A percentile compares a stretch with the other conserved stretches of the same genome.
Conservation (phyloP, 73 alveolate genomes). For the Loxodes magnus region DNA sequence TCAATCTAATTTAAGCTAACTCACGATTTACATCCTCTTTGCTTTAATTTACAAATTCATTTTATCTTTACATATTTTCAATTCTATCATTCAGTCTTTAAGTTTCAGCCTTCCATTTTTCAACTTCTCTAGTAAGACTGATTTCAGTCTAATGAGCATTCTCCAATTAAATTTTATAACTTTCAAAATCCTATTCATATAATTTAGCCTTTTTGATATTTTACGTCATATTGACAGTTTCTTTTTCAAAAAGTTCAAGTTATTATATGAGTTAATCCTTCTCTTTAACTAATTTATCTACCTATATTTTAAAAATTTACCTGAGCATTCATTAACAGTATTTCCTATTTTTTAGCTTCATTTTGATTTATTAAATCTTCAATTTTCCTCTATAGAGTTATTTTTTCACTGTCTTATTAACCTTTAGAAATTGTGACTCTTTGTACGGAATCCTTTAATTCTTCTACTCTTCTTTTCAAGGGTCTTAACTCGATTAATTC, state of each 20-base stretch:
- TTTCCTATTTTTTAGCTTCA: too few relatives aligned
- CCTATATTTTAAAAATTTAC: too few relatives aligned
- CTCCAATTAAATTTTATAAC: neutral
- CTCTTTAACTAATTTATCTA: too few relatives aligned
- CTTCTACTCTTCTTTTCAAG: conserved; percentile 11
- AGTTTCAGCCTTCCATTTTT: conserved; percentile 10
- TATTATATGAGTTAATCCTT: conserved; percentile 17
- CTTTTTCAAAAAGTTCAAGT: conserved; percentile 24
- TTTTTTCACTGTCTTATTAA: too few relatives aligned
- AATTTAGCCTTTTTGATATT: conserved; percentile 17
- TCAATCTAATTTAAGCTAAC: conserved; percentile 8
- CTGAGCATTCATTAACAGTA: too few relatives aligned
- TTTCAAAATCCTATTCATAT: conserved; percentile 11
- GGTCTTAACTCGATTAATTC: conserved; percentile 38
- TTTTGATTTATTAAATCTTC: too few relatives aligned
- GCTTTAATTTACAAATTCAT: neutral
- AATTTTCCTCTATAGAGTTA: too few relatives aligned
- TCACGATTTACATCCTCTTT: conserved; percentile 15
- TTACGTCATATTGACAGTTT: conserved; percentile 14
- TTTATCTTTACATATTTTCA: conserved; percentile 7
- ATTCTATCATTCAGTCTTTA: conserved; percentile 10
- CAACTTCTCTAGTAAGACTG: conserved; percentile 15
- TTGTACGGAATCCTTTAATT: too few relatives aligned
- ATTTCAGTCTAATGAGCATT: conserved; percentile 7
- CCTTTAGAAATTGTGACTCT: too few relatives aligned